These are phyloP conservation scores for Digitaria exilis DNA, from an alignment of 202 grass and related monocot species.

Conservation along the genomic window DNA sequence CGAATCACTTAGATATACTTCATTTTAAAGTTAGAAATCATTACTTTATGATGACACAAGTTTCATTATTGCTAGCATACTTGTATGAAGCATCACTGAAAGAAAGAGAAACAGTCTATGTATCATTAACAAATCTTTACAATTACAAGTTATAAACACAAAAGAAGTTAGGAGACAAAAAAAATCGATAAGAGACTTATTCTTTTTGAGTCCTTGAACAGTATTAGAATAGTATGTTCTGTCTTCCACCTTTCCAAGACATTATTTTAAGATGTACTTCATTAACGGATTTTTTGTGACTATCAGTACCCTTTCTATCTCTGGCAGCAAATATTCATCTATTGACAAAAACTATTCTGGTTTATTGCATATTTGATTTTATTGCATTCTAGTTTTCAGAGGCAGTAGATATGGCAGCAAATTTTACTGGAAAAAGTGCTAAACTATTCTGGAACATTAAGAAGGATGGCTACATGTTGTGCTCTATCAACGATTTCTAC, in stretches of 20 bases:
- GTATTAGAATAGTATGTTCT: not conserved
- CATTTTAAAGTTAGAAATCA: not conserved
- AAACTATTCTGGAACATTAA: constrained; percentile 63
- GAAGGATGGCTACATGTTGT: constrained; percentile 88
- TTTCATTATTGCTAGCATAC: not conserved
- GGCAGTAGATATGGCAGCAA: constrained; percentile 76
- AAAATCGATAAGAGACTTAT: not conserved
- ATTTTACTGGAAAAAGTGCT: constrained; percentile 72
- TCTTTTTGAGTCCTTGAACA: not conserved
- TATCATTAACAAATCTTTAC: not conserved
- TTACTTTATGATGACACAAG: not conserved
- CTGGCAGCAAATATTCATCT: not conserved
- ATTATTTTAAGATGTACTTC: not conserved
- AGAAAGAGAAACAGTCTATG: not conserved
- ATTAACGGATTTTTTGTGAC: not conserved
- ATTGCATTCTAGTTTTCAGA: constrained; percentile 69
- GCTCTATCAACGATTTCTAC: constrained; percentile 76
- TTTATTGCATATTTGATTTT: constrained; percentile 40
- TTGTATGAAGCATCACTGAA: not conserved
- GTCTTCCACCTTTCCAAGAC: not conserved
- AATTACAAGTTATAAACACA: not conserved
- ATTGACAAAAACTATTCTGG: no score
- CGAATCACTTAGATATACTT: not conserved
- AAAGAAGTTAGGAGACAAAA: not conserved
- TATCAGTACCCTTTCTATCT: constrained; percentile 5